Conservation (phyloP, 2,329 filamentous ascomycete species). For the Fusarium sp. region DNA sequence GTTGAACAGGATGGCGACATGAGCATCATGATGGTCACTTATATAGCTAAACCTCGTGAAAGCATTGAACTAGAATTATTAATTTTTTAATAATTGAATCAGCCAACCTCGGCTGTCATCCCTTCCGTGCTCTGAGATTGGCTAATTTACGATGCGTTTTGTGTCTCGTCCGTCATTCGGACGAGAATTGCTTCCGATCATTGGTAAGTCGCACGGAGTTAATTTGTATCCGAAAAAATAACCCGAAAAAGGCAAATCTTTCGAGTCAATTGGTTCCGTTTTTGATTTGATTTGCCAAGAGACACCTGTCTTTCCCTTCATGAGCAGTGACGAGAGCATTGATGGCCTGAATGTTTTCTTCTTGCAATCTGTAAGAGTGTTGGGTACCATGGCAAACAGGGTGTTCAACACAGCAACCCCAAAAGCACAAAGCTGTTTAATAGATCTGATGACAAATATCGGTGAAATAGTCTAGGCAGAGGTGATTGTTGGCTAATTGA, state of each 20-base stretch:
- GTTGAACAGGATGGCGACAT: not conserved
- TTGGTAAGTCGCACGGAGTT: not conserved
- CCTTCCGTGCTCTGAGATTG: not conserved
- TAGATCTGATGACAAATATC: not conserved
- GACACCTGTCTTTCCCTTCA: not conserved
- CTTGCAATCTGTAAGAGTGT: too few species aligned
- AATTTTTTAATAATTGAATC: not conserved
- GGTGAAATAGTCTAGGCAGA: too few species aligned
- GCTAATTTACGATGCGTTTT: not conserved
- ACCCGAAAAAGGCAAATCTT: not conserved
- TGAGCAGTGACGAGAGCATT: too few species aligned
- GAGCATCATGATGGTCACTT: not conserved
- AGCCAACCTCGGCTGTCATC: not conserved
- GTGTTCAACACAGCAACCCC: not conserved
- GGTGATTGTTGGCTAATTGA: not conserved
- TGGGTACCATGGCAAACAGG: too few species aligned
- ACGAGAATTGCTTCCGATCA: not conserved
- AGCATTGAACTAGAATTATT: not conserved
- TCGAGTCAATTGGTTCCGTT: not conserved
- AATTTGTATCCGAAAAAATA: not conserved
- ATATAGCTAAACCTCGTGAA: not conserved
- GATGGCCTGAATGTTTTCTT: too few species aligned
- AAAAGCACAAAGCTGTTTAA: not conserved
- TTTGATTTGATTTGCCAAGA: not conserved
- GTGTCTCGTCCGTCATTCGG: not conserved